Conservation (phyloP, 495 filamentous ascomycete species). For the Xylaria intraflava region DNA sequence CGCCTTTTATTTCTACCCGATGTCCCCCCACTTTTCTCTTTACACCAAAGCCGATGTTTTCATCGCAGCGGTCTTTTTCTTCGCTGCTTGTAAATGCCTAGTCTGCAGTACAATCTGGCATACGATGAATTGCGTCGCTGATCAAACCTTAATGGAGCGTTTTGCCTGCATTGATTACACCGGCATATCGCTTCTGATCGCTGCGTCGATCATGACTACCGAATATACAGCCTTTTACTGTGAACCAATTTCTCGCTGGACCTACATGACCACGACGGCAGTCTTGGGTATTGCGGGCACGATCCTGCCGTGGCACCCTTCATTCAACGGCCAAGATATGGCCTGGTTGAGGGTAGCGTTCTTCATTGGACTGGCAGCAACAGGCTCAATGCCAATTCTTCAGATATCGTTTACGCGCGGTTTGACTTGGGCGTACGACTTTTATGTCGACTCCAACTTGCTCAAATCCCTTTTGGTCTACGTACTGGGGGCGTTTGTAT, state of each 20-base stretch:
- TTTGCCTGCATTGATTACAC: slow-evolving; percentile 99
- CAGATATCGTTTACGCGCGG: slow-evolving; percentile 76
- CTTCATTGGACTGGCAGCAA: slow-evolving; percentile 81
- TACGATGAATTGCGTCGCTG: slow-evolving; percentile 92
- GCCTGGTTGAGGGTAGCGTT: slow-evolving; percentile 87
- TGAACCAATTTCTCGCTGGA: slow-evolving; percentile 79
- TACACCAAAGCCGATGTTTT: slow-evolving; percentile 82
- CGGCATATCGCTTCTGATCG: slow-evolving; percentile 92
- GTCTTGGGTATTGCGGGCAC: slow-evolving; percentile 78
- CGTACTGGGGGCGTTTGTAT: slow-evolving; percentile 73
- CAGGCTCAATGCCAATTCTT: slow-evolving; percentile 80
- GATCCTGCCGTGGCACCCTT: slow-evolving; percentile 93
- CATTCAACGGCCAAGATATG: slow-evolving; percentile 89
- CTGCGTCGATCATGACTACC: slow-evolving; percentile 94
- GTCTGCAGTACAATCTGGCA: slow-evolving; percentile 96
- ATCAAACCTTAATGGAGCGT: slow-evolving; percentile 81
- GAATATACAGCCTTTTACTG: slow-evolving; percentile 99
- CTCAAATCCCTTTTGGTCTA: slow-evolving; percentile 81
- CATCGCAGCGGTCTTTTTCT: slow-evolving; percentile 92
- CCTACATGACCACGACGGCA: slow-evolving; percentile 78
- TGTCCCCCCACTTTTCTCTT: slow-evolving; percentile 72
- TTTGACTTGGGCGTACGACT: slow-evolving; percentile 64
- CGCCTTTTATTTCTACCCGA: slow-evolving; percentile 95
- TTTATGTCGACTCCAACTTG: slow-evolving; percentile 74
- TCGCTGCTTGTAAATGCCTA: slow-evolving; percentile 92